Conservation (phyloP, 805 yeast genomes). For the Starmerella lactis-condensi region DNA sequence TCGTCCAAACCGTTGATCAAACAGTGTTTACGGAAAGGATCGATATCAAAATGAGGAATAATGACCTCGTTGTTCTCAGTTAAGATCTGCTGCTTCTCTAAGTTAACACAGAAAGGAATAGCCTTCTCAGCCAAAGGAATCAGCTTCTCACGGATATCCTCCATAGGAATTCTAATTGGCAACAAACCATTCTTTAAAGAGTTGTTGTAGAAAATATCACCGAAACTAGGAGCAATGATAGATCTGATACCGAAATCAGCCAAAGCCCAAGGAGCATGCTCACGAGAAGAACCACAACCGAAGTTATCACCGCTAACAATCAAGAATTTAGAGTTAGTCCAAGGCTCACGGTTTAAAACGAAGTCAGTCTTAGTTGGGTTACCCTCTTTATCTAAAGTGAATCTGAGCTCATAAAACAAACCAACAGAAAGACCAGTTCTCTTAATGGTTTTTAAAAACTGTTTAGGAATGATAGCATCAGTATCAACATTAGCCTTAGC, state of each 20-base stretch:
- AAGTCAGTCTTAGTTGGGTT: conserved; percentile 62
- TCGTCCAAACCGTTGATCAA: conserved; percentile 89
- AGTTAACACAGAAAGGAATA: conserved; percentile 53
- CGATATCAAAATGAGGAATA: conserved; percentile 71
- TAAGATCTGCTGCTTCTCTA: conserved; percentile 66
- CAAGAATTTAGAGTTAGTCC: conserved; percentile 58
- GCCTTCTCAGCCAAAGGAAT: conserved; percentile 68
- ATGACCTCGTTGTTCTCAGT: conserved; percentile 47
- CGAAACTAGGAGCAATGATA: conserved; percentile 93
- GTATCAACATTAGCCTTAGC: conserved; percentile 93
- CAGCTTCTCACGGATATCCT: conserved; percentile 48
- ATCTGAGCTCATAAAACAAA: conserved; percentile 80
- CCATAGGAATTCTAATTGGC: conserved; percentile 80
- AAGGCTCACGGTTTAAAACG: conserved; percentile 70
- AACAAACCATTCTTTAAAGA: conserved; percentile 89
- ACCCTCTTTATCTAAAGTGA: conserved; percentile 40
- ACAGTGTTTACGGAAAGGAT: conserved; percentile 85
- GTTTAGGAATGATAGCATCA: conserved; percentile 97
- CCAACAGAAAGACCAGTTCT: conserved; percentile 85
- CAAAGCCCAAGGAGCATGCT: conserved; percentile 98
- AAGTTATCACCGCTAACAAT: conserved; percentile 92
- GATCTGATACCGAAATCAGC: conserved; percentile 93
- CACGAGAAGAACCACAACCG: conserved; percentile 98
- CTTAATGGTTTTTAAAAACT: conserved; percentile 91
- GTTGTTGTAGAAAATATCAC: conserved; percentile 94